These are phyloP conservation scores for Saccharomyces jurei DNA, from an alignment of 805 yeast genomes.

Conservation along the genomic window DNA sequence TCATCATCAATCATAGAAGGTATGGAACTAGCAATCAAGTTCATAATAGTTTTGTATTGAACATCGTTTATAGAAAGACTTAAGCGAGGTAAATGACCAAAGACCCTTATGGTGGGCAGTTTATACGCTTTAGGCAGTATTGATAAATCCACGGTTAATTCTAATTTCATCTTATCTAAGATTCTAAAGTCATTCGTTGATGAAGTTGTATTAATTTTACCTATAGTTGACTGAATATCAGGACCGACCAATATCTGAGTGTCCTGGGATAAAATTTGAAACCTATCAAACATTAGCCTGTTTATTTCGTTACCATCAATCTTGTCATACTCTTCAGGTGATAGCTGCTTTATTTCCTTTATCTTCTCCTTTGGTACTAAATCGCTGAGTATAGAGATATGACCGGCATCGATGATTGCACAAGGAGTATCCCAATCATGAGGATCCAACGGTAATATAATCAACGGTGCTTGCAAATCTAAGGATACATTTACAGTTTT, in stretches of 20 bases:
- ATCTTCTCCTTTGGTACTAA: constrained; percentile 63
- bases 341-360: constrained; percentile 58
- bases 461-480: constrained; percentile 89
- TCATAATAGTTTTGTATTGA: constrained; percentile 84
- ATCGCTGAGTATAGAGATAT: constrained; percentile 74
- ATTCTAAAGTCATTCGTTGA: constrained; percentile 43
- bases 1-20: constrained; percentile 37
- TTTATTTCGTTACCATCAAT: constrained; percentile 41
- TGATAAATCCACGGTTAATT: constrained; percentile 69
- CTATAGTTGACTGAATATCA: constrained; percentile 66
- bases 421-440: constrained; percentile 77
- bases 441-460: constrained; percentile 79
- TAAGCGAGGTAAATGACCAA: constrained; percentile 70
- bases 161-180: constrained; percentile 67
- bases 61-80: constrained; percentile 72
- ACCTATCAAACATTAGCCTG: constrained; percentile 83
- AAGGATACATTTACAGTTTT: constrained; percentile 78
- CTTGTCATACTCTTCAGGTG: constrained; percentile 62
- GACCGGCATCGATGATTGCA: constrained; percentile 91
- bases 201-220: constrained; percentile 47
- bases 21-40: constrained; percentile 57
- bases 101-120: constrained; percentile 61
- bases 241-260: constrained; percentile 88
- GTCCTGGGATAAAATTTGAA: constrained; percentile 65
- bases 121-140: constrained; percentile 75